phyloP scores from a whole-genome alignment of 2,329 filamentous ascomycete species.

The Neofusicoccum cordaticola region DNA sequence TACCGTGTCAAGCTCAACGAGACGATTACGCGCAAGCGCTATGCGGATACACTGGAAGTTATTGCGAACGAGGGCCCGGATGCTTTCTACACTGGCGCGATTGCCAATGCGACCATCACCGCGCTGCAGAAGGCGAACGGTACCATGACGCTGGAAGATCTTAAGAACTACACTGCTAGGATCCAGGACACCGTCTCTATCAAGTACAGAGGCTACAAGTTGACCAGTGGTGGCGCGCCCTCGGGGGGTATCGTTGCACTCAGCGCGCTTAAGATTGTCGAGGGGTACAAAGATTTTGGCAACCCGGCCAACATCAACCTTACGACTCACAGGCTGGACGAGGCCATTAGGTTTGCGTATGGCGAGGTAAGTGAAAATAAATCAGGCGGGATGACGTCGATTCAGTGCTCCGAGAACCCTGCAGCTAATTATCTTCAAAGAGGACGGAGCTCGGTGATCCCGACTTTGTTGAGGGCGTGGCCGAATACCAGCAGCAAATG shows the following conservation, averaged over 20 bases:
- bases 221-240: constrained; percentile 70
- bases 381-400: not conserved
- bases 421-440: constrained; percentile 20
- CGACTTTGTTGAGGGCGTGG: constrained; percentile 63
- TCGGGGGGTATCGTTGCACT: constrained; percentile 75
- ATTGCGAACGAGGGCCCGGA: constrained; percentile 72
- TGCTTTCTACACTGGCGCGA: constrained; percentile 69
- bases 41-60: constrained; percentile 73
- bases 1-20: constrained; percentile 69
- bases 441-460: constrained; percentile 83
- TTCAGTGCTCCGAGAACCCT: not conserved
- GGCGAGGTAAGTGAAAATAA: constrained; percentile 45
- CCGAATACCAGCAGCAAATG: constrained; percentile 64
- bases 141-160: constrained; percentile 79
- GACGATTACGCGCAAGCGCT: constrained; percentile 74
- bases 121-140: constrained; percentile 68
- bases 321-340: constrained; percentile 77
- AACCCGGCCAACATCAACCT: constrained; percentile 58
- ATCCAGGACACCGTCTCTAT: constrained; percentile 59
- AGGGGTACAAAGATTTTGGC: constrained; percentile 68
- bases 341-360: constrained; percentile 88
- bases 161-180: constrained; percentile 68
- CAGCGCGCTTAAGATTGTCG: constrained; percentile 76
- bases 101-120: constrained; percentile 71
- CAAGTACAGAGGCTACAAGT: constrained; percentile 61